Evolutionary conservation across 2,329 filamentous ascomycete species (phyloP), one percentile per base, ranked within the genome.

Genomic region (Fusarium sp.): DNA sequence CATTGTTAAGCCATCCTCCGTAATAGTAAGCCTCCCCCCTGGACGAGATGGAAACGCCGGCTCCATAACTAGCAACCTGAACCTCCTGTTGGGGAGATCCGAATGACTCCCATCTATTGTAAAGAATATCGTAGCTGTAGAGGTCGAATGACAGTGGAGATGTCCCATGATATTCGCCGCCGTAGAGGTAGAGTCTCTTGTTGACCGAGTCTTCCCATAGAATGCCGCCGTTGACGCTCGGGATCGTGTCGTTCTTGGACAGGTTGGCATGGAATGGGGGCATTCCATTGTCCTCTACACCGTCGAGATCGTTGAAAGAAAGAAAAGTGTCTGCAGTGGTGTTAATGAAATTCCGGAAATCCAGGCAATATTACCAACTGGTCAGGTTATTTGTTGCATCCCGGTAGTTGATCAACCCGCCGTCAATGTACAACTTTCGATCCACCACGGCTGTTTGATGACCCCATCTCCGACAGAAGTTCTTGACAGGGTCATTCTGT

Each of bases 181-280:
- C 55, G n/a, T 56, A 58, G 4, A 58, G 40, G 17, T 47, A 58
- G 11, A 58, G 51, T 6, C 55, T 26, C 4, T 58, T 58, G n/a
- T 58, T 58, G n/a, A 58, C 10, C 1, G 55, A 56, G 51, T 58
- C 55, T 28, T 58, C 55, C 55, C 51, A 56, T 4, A 58, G 10
- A 3, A 58, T 56, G 28, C 55, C 55, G 3, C 55, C 55, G 9
- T 56, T 24, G 2, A 58, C 42, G 26, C 52, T 58, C 6, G 55
- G 55, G 11, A 58, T 58, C 5, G 55, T 56, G 2, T 30, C 40
- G 21, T 58, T 58, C 14, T 58, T 58, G 9, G 55, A 56, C 3
- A 58, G 42, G 1, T 39, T 38, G 5, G 40, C 54, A 5, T 58
- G 21, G 3, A 58, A 56, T 0, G 36, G 32, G 9, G 55, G 55